These are phyloP conservation scores for Monilinia vaccinii-corymbosi DNA, from an alignment of 2,329 filamentous ascomycete species.

Conservation along the genomic window DNA sequence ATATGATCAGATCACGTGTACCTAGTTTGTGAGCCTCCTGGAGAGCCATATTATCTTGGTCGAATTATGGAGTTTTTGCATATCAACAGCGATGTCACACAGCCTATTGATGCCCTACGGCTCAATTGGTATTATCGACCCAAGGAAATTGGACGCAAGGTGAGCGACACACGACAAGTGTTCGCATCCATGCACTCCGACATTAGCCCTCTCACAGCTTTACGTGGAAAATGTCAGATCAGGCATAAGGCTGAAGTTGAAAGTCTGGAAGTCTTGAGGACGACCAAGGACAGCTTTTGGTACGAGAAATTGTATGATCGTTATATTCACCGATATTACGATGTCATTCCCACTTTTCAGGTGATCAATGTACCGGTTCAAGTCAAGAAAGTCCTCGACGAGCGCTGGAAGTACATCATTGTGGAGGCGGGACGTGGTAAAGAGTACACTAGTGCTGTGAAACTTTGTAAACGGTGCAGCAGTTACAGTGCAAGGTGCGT, in stretches of 20 bases:
- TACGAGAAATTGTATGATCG: constrained; percentile 96
- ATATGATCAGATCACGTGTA: constrained; percentile 67
- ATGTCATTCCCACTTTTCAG: constrained; percentile 81
- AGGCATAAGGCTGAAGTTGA: constrained; percentile 79
- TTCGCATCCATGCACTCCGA: constrained; percentile 99
- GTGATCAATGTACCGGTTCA: constrained; percentile 95
- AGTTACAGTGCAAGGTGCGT: constrained; percentile 85
- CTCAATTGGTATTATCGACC: constrained; percentile 99
- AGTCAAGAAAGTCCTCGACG: constrained; percentile 91
- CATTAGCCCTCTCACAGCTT: constrained; percentile 80
- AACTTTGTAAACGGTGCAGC: constrained; percentile 87
- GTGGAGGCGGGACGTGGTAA: constrained; percentile 91
- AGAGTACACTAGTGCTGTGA: constrained; percentile 90
- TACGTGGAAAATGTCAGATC: constrained; percentile 90
- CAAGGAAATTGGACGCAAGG: constrained; percentile 88
- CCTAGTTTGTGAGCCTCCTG: constrained; percentile 91
- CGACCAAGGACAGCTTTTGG: constrained; percentile 82
- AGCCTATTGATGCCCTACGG: constrained; percentile 75
- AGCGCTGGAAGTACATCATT: constrained; percentile 93
- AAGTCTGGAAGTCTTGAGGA: constrained; percentile 76
- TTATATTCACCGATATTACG: constrained; percentile 97
- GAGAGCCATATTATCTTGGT: constrained; percentile 94
- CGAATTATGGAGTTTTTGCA: constrained; percentile 98
- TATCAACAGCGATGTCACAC: constrained; percentile 60
- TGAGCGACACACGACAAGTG: constrained; percentile 80